A percentile compares a stretch with the other conserved stretches of the same genome.
Conservation (phyloP, 2,329 filamentous ascomycete species). For the Sporothrix pseudoabietina region DNA sequence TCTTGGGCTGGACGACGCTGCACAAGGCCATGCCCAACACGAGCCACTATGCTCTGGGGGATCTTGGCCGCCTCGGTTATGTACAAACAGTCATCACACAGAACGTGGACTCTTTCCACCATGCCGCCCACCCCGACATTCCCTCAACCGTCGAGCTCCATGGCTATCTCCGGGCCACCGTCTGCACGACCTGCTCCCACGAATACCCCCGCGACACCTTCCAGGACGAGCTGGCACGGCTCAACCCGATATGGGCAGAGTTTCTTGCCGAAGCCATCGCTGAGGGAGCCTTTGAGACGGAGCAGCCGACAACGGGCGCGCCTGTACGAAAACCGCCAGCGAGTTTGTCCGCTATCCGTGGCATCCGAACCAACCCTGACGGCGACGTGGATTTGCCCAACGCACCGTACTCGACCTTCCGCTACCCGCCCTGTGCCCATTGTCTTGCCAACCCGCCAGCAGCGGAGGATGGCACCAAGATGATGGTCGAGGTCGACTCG, state of each 20-base stretch:
- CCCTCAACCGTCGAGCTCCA: slow-evolving; percentile 79
- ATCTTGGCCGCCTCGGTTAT: slow-evolving; percentile 71
- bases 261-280: slow-evolving; percentile 73
- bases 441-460: slow-evolving; percentile 68
- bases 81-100: slow-evolving; percentile 83
- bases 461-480: slow-evolving; percentile 54
- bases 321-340: slow-evolving; percentile 38
- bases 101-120: slow-evolving; percentile 96
- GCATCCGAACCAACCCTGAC: slow-evolving; percentile 85
- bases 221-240: slow-evolving; percentile 70
- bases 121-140: slow-evolving; percentile 70
- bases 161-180: slow-evolving; percentile 79
- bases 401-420: slow-evolving; percentile 84
- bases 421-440: slow-evolving; percentile 84
- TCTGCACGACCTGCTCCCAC: slow-evolving; percentile 77
- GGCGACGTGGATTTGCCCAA: slow-evolving; percentile 89
- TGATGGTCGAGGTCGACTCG: slow-evolving; percentile 67
- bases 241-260: slow-evolving; percentile 85
- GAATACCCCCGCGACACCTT: slow-evolving; percentile 73
- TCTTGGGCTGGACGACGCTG: slow-evolving; percentile 86
- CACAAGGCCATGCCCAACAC: slow-evolving; percentile 76
- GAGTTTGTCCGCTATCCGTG: slow-evolving; percentile 40
- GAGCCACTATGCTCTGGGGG: slow-evolving; percentile 74
- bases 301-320: slow-evolving; percentile 72
- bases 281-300: slow-evolving; percentile 74